These are phyloP conservation scores for Microcera coccophila DNA, from an alignment of 2,329 filamentous ascomycete species.

Conservation along the genomic window DNA sequence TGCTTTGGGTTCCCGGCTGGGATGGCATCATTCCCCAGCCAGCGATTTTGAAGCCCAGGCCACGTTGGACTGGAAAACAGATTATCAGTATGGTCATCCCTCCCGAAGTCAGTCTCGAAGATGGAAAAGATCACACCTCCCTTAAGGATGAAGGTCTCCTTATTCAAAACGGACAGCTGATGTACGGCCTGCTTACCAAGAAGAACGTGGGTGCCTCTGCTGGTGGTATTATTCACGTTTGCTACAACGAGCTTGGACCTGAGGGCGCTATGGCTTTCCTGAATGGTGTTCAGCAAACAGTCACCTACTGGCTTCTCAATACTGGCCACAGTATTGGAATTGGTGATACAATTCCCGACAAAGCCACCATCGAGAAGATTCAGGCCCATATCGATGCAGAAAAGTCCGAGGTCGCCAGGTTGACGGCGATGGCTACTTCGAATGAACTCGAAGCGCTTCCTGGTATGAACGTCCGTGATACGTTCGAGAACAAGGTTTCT, in stretches of 20 bases:
- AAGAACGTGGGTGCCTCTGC: slow-evolving; percentile 87
- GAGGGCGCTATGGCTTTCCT: slow-evolving; percentile 89
- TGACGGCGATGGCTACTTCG: slow-evolving; percentile 74
- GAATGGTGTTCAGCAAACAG: slow-evolving; percentile 89
- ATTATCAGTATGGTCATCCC: slow-evolving; percentile 92
- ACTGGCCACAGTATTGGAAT: slow-evolving; percentile 98
- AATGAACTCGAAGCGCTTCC: slow-evolving; percentile 89
- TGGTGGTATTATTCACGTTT: slow-evolving; percentile 90
- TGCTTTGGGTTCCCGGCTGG: slow-evolving; percentile 98
- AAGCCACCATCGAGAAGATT: slow-evolving; percentile 76
- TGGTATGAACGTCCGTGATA: slow-evolving; percentile 98
- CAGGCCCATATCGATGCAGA: slow-evolving; percentile 75
- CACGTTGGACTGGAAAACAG: slow-evolving; percentile 97
- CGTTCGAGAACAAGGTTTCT: slow-evolving; percentile 95
- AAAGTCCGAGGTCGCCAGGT: slow-evolving; percentile 73
- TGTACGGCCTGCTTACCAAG: slow-evolving; percentile 89
- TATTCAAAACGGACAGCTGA: slow-evolving; percentile 80
- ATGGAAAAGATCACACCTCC: slow-evolving; percentile 60
- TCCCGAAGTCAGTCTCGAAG: slow-evolving; percentile 72
- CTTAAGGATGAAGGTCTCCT: slow-evolving; percentile 73
- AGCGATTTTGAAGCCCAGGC: slow-evolving; percentile 87
- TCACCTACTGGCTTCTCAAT: slow-evolving; percentile 96
- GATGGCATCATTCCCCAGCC: slow-evolving; percentile 90
- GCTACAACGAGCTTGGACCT: slow-evolving; percentile 90
- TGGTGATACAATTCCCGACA: slow-evolving; percentile 93